Evolutionary conservation across 2,329 filamentous ascomycete species (phyloP).

Genomic region (Trichoderma lentiforme): DNA sequence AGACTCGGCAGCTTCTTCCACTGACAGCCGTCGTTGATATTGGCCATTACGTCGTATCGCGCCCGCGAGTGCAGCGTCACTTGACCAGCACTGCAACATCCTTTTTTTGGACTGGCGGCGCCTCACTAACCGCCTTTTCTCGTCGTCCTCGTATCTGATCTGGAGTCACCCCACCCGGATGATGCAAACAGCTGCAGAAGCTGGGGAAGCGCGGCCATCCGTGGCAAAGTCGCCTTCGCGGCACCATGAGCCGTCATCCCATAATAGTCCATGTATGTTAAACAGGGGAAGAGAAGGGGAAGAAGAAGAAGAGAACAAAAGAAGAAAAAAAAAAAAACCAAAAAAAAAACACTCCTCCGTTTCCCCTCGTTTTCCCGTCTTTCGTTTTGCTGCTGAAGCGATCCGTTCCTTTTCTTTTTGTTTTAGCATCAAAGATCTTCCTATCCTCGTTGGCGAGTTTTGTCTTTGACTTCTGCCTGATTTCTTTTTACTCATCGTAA

Average conservation of each 20-base stretch:
- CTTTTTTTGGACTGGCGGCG: constrained; percentile 17
- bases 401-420: not conserved
- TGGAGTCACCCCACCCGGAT: constrained; percentile 15
- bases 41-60: constrained; percentile 13
- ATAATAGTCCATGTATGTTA: constrained; percentile 15
- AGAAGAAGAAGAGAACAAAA: not conserved
- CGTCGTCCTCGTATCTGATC: constrained; percentile 16
- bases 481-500: not conserved
- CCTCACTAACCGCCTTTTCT: constrained; percentile 11
- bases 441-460: not conserved
- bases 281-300: not conserved
- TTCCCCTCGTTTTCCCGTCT: not conserved
- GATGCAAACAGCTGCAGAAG: constrained; percentile 18
- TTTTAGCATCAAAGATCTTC: not conserved
- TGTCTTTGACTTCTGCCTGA: not conserved
- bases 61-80: constrained; percentile 14
- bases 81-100: constrained; percentile 18
- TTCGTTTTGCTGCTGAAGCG: not conserved
- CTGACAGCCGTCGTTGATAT: not conserved
- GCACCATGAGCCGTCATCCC: not conserved
- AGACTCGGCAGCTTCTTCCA: not conserved
- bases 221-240: constrained; percentile 14
- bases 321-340: not conserved
- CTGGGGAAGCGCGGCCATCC: constrained; percentile 12
- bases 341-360: not conserved